Conservation (phyloP, 2,329 filamentous ascomycete species). For the Sclerotiophoma versabilis region DNA sequence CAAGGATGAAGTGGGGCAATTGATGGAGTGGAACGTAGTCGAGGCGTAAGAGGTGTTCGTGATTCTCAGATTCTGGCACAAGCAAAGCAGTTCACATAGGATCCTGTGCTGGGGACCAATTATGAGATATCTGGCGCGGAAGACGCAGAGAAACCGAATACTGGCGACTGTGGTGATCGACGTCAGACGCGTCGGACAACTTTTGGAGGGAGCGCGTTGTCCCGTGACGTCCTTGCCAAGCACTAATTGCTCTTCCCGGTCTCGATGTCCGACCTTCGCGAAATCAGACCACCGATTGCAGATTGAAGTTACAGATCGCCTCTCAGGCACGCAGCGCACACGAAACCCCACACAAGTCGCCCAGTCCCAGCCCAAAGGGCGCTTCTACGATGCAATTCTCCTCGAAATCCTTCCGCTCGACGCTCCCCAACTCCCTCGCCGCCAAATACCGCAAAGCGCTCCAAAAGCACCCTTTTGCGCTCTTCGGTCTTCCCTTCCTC, state of each 20-base stretch:
- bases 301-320: background rate
- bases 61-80: background rate
- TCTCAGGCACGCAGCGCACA: background rate
- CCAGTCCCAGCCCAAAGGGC: background rate
- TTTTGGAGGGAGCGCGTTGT: slow-evolving; percentile 23
- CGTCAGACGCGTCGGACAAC: slow-evolving; percentile 24
- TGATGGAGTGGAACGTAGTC: background rate
- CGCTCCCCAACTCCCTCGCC: slow-evolving; percentile 68
- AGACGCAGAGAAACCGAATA: background rate
- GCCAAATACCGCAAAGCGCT: slow-evolving; percentile 78
- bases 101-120: background rate
- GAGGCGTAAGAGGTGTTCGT: background rate
- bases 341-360: background rate
- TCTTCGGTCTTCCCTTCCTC: slow-evolving; percentile 95
- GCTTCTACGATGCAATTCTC: slow-evolving; percentile 55
- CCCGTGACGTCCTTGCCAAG: slow-evolving; percentile 36
- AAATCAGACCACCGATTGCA: slow-evolving; percentile 9
- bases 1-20: slow-evolving; percentile 8
- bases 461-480: slow-evolving; percentile 80
- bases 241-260: slow-evolving; percentile 19
- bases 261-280: slow-evolving; percentile 4
- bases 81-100: background rate
- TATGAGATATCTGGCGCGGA: background rate
- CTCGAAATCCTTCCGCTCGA: slow-evolving; percentile 63
- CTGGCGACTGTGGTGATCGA: slow-evolving; percentile 9